Percentiles rank a stretch among this genome's conserved stretches.
These are phyloP conservation scores for Hypoxylon sp. DNA, from an alignment of 2,329 filamentous ascomycete genomes.

Conservation along the genomic window DNA sequence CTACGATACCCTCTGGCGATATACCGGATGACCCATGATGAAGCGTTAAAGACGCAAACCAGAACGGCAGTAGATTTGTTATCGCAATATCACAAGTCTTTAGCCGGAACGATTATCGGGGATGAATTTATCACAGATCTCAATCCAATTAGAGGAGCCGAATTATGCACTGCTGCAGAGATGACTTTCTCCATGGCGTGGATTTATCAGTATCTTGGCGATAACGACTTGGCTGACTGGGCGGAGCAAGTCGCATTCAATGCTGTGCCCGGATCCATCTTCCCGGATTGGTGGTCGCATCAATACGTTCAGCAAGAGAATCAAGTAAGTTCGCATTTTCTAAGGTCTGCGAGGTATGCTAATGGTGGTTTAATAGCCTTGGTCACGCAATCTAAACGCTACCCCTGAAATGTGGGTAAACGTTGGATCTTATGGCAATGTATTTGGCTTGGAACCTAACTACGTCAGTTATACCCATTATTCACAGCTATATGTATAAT, in stretches of 20 bases:
- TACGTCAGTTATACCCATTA: constrained; percentile 52
- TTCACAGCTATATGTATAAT: not conserved
- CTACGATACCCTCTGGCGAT: constrained; percentile 59
- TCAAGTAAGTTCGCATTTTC: constrained; percentile 55
- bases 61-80: constrained; percentile 57
- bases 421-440: constrained; percentile 61
- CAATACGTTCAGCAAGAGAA: constrained; percentile 69
- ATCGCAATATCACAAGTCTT: constrained; percentile 58
- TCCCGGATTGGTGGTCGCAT: constrained; percentile 68
- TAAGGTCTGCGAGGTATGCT: constrained; percentile 6
- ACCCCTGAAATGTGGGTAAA: constrained; percentile 59
- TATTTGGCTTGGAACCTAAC: constrained; percentile 67
- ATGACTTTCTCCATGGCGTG: constrained; percentile 53
- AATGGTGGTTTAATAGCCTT: constrained; percentile 54
- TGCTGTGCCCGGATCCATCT: constrained; percentile 64
- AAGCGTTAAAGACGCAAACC: constrained; percentile 56
- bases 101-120: constrained; percentile 60
- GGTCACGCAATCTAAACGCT: constrained; percentile 59
- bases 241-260: constrained; percentile 68
- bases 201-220: constrained; percentile 48
- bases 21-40: constrained; percentile 58
- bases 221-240: constrained; percentile 60
- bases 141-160: constrained; percentile 55
- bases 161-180: constrained; percentile 54
- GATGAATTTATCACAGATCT: constrained; percentile 59